Base-by-base conservation (phyloP, 2,329 filamentous ascomycete genomes). In the Sporothrix variecibatus region DNA sequence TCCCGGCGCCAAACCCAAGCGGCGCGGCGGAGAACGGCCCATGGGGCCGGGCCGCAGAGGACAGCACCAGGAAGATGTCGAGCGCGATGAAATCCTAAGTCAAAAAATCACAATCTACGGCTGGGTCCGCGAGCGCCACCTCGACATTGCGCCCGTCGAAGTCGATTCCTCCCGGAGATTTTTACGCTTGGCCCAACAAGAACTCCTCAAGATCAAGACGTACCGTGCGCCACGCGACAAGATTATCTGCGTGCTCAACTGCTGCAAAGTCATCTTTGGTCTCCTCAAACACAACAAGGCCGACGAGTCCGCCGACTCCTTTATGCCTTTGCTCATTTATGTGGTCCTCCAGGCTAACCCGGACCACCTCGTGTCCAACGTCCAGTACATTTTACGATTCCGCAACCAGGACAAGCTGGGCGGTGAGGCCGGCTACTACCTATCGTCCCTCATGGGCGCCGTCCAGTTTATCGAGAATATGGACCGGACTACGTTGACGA, bases 251-350 rank as follows among this genome's bases (percentile, higher is more conserved):
- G 94, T 98, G 64, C 85, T 99, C 73, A 99, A 99, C 83, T 98
- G 95, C 84, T 99, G 96, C 89, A 99, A 99, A 83, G 97, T 99
- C 76, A 98, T 99, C 76, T 98, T 99, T 82, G 96, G 95, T 23
- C 90, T 97, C 68, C 85, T 99, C 71, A 95, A 95, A 77, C 97
- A 98, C 81, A 91, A 94, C 72, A 97, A 97, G 82, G 93, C 92
- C 1, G 96, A 99, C 81, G 95, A 95, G 28, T 98, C 95, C 1
- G 96, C 96, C 15, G 96, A 99, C 83, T 94, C 95, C 0, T 99
- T 99, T 79, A 94, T 98, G 84, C 93, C 96, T 4, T 87, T 98
- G 38, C 87, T 99, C 73, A 99, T 99, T 74, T 98, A 97, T 78
- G 96, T 97, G 34, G 95, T 98, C 15, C 86, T 99, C 34, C 94